Evolutionary conservation across 2,329 filamentous ascomycete species (phyloP).

Genomic region (Drechslerella coelobrocha): DNA sequence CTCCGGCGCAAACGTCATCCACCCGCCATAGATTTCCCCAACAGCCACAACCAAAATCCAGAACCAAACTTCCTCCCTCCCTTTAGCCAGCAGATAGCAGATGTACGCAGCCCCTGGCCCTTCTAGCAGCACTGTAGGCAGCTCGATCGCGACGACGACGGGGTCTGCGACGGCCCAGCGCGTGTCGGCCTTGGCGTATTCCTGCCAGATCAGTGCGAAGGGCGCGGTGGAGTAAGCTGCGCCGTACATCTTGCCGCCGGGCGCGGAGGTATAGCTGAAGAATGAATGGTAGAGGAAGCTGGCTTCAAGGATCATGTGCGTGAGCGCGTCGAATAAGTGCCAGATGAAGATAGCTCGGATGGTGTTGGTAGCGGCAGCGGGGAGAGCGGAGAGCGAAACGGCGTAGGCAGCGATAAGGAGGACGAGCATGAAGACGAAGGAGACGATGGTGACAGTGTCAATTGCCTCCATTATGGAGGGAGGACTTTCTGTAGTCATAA

Average conservation of each 20-base stretch:
- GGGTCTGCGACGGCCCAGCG: slow-evolving; percentile 71
- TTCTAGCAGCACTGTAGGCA: slow-evolving; percentile 70
- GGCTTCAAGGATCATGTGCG: slow-evolving; percentile 89
- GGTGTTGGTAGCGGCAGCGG: slow-evolving; percentile 64
- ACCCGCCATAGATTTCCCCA: slow-evolving; percentile 72
- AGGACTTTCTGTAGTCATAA: slow-evolving; percentile 29
- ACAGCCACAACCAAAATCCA: slow-evolving; percentile 72
- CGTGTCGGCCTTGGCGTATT: slow-evolving; percentile 70
- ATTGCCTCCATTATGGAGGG: slow-evolving; percentile 49
- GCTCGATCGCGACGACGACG: slow-evolving; percentile 69
- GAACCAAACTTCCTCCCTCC: slow-evolving; percentile 63
- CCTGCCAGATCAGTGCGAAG: slow-evolving; percentile 71
- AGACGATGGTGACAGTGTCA: slow-evolving; percentile 52
- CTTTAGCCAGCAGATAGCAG: slow-evolving; percentile 67
- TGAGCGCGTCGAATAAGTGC: slow-evolving; percentile 91
- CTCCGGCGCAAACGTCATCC: slow-evolving; percentile 75
- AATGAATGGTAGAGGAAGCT: slow-evolving; percentile 56
- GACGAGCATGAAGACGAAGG: slow-evolving; percentile 51
- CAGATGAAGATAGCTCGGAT: slow-evolving; percentile 85
- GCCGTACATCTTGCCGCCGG: slow-evolving; percentile 31
- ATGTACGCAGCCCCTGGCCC: slow-evolving; percentile 68
- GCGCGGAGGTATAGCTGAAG: slow-evolving; percentile 21
- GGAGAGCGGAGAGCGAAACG: slow-evolving; percentile 59
- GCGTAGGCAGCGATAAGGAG: slow-evolving; percentile 53
- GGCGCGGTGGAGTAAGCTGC: slow-evolving; percentile 55